Conservation (phyloP, 805 yeast genomes). For the Candida adriatica region DNA sequence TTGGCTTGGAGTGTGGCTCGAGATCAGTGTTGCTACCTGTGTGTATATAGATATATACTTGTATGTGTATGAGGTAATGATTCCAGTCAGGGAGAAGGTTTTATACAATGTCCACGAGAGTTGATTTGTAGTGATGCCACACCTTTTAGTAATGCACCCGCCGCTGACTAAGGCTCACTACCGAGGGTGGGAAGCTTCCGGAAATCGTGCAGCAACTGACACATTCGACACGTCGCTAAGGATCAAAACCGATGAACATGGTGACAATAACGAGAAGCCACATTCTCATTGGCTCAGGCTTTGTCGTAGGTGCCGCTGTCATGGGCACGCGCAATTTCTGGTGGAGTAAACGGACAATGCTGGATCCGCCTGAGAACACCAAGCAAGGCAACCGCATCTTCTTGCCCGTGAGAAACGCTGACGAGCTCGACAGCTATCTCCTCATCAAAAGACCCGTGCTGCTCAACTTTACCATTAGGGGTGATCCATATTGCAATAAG, state of each 20-base stretch:
- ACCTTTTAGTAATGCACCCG: too few species aligned
- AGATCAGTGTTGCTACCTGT: too few species aligned
- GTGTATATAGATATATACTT: too few species aligned
- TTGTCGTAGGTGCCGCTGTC: constrained; percentile 15
- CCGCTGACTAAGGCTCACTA: too few species aligned
- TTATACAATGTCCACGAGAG: too few species aligned
- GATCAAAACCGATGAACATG: constrained; percentile 11
- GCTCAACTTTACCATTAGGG: constrained; percentile 63
- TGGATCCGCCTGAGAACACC: constrained; percentile 31
- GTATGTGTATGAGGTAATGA: too few species aligned
- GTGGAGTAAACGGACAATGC: constrained; percentile 29
- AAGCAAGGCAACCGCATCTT: constrained; percentile 36
- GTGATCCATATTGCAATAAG: constrained; percentile 54
- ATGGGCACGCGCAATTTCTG: constrained; percentile 21
- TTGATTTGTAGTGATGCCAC: too few species aligned
- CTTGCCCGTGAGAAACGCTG: constrained; percentile 46
- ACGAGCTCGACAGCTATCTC: constrained; percentile 52
- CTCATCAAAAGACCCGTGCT: constrained; percentile 52
- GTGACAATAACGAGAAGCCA: constrained; percentile 16
- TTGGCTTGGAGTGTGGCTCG: too few species aligned
- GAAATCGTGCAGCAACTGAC: too few species aligned
- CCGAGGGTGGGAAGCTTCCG: too few species aligned
- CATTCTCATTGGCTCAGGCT: constrained; percentile 21
- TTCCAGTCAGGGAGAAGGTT: too few species aligned
- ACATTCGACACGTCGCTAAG: too few species aligned